Evolutionary conservation across 208 protist genomes (phyloP), one percentile per base, ranked within the genome.

Genomic region (Dictyostelium gargantuum): DNA sequence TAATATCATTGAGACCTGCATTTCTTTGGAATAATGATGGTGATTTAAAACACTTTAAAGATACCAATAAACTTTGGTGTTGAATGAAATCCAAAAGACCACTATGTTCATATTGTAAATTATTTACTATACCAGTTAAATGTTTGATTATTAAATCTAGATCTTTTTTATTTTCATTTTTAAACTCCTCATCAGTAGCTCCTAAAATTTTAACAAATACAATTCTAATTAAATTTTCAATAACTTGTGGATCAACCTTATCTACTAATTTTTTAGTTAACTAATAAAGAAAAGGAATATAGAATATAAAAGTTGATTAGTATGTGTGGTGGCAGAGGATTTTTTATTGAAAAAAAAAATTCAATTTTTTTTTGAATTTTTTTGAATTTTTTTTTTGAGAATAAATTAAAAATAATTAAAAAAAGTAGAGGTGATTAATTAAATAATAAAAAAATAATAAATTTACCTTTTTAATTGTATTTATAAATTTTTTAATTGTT

Each of bases 1-100:
- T 95, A n/a, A 96, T 93, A 38, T 96, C 94, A 73, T 44, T 77
- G 46, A 96, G 61, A 61, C 94, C 94, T 26, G 46, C 58, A 75
- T 95, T 85, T 68, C 94, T 66, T 79, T 94, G 94, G 50, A 95
- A 93, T 21, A 96, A 35, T 46, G 92, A 94, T 40, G 85, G 80
- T 54, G 93, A 94, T 44, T 81, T 86, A 46, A 96, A 92, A 63
- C 86, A 93, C 63, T 95, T 95, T 29, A 94, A 84, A 52, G 84
- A 84, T n/a, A 95, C 70, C 35, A 86, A 35, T 40, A 79, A 79
- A 48, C 61, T 70, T 29, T 35, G 50, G n/a, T 61, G 26, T 32
- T 74, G 35, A 80, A 68, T 70, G 1, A 74, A 19, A 32, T 56
- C 42, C 13, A 38, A 9, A 68, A 66, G 52, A 32, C 23, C 23